Evolutionary conservation across 2,329 filamentous ascomycete species (phyloP), one percentile per base, ranked within the genome.

Genomic region (Botryotinia narcissicola): DNA sequence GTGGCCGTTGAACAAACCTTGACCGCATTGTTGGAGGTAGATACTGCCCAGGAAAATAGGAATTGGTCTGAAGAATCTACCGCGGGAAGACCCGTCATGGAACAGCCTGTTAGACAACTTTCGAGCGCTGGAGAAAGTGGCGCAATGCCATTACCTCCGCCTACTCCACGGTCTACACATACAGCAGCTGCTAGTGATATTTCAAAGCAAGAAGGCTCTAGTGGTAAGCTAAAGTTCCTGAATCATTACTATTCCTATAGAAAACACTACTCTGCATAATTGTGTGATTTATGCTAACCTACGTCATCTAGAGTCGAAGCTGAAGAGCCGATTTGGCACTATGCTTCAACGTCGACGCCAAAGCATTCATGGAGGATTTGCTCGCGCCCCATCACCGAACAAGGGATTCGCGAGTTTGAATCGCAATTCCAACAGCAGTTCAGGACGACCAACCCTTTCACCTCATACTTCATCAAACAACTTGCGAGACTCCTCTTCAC

Each of bases 41-140:
- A 93, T 81, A 97, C 95, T 0, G 89, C 90, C 29, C 92, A 92
- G 80, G 96, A 99, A 84, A 95, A 99, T 75, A 91, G 91, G 78
- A 89, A 87, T 44, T 97, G 94, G 82, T 84, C 86, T 2, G 74
- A 83, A 81, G 79, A 80, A 70, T 76, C 82, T 70, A 82, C 83
- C 70, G 80, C 80, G 75, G 82, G 84, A 74, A 81, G 78, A 68
- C 77, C 79, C 32, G 75, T 79, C 35, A 77, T 73, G 66, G 81
- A 83, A 74, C 78, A 78, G 32, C 74, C 74, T 46, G 74, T 75
- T 44, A 78, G 78, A 61, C 78, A 79, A 59, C 63, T 77, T n/a
- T 80, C 79, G 37, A 76, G 73, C 70, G 74, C 77, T 60, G 78
- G 77, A n/a, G 75, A 74, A 48, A 69, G 71, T 67, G 73, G 59